Base-by-base conservation (phyloP, 441 rosid genomes). In the Brassica hybrid region DNA sequence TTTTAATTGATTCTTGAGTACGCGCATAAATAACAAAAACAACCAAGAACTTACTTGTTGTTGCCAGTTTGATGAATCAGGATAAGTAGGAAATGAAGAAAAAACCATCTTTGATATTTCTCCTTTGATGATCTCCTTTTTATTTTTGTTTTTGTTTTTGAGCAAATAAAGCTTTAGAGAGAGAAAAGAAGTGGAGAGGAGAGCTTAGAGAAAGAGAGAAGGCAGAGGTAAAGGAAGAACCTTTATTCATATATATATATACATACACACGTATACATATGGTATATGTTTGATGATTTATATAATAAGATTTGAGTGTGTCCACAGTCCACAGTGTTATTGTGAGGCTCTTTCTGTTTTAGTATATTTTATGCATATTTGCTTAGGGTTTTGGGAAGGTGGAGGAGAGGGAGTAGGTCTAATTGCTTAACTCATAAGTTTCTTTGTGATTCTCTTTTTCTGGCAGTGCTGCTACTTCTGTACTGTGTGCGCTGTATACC, bases 61-160 rank as follows among this genome's bases (percentile, higher is more conserved):
- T 32, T 85, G 90, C 92, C 92, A 86, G 78, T 86, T 85, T 83
- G 88, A 84, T 59, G 88, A 82, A 86, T 88, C 92, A 80, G 84
- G 79, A 85, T 81, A 88, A 77, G 78, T 67, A 50, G 92, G 88
- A 68, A 82, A 83, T 25, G 92, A 85, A 43, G 92, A 77, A 81
- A 86, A 86, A 76, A 79, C 89, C 92, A 88, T 88, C 73, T 80
- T 77, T 73, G 11, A 65, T 74, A 75, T 78, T 69, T 71, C 66
- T 76, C 73, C 71, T 80, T 77, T 69, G 76, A 74, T 69, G 76
- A 74, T 71, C 9, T 70, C 76, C 10, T 58, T 69, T 79, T 87
- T 85, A 1, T 73, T 73, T 79, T 73, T 16, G 0, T 23, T 41
- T 64, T 25, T 54, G 21, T 41, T 17, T 72, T 67, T 18, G 76